Base-by-base conservation (phyloP, 2,329 filamentous ascomycete species). In the Neofusicoccum ribis region DNA sequence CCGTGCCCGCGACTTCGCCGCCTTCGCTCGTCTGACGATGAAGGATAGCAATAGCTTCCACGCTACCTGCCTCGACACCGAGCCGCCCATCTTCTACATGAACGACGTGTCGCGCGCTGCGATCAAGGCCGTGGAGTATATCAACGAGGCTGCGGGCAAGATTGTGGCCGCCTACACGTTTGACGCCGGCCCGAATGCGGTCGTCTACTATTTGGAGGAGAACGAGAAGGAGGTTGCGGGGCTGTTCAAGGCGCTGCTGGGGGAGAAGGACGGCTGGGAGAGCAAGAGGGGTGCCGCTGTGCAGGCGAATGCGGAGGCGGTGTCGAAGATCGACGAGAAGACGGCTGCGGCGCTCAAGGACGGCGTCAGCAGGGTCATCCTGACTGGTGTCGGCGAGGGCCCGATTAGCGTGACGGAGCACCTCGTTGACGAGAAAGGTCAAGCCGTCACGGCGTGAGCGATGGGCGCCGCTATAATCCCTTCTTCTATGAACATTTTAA, bases 51-150 rank as follows among this genome's bases (percentile, higher is more conserved):
- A 99, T 82, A 92, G 89, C 66, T 99, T 99, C 88, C 95, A 99
- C 79, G 92, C 95, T 43, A 92, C 90, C 65, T 98, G 95, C 77
- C 83, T 96, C 71, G 95, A 99, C 77, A 98, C 95, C 1, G 93
- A 92, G 80, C 95, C 96, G 50, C 95, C 96, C 17, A 99, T 99
- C 76, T 97, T 97, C 80, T 99, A 99, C 84, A 89, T 99, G 85
- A 99, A 97, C 80, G 95, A 99, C 76, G 89, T 94, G 15, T 94
- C 90, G 20, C 85, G 91, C 43, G 92, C 94, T 1, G 93, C 94
- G 5, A 92, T 99, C 67, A 86, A 92, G 61, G 88, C 92, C 15
- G 93, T 97, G 36, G 93, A 99, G 81, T 86, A 89, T 70, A 91
- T 98, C 81, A 99, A 99, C 75, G 84, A 84, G 63, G 85, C 85